Conservation (phyloP, 1,139 yeast species). For the Zygosaccharomyces sapae region DNA sequence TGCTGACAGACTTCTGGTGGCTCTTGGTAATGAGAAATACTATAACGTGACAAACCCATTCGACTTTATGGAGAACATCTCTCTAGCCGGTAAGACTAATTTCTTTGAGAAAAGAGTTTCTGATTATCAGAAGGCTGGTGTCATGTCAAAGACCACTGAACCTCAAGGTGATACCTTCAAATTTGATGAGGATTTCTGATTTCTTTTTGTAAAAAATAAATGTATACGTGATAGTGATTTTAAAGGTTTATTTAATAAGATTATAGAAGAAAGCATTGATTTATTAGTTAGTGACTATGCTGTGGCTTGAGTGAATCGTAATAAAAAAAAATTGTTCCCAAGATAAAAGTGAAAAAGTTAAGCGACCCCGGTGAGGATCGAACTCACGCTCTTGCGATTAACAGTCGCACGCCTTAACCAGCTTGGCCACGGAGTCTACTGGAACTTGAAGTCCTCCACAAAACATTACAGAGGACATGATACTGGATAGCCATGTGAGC, state of each 20-base stretch:
- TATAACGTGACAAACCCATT: slow-evolving; percentile 91
- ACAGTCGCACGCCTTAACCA: slow-evolving; percentile 25
- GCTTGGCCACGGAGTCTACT: slow-evolving; percentile 21
- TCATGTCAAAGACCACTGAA: slow-evolving; percentile 63
- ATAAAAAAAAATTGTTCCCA: neutral
- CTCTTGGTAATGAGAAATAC: slow-evolving; percentile 85
- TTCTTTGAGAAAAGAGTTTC: slow-evolving; percentile 98
- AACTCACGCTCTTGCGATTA: slow-evolving; percentile 23
- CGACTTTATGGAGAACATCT: slow-evolving; percentile 97
- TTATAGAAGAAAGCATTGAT: neutral
- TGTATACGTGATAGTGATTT: slow-evolving; percentile 5
- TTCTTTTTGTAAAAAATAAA: slow-evolving; percentile 3
- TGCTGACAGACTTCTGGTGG: slow-evolving; percentile 87
- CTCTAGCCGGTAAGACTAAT: slow-evolving; percentile 96
- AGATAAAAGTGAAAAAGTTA: neutral
- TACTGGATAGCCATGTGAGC: too few relatives aligned
- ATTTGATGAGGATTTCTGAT: slow-evolving; percentile 51
- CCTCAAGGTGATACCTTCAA: slow-evolving; percentile 44
- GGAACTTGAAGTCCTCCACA: neutral
- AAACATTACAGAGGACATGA: too few relatives aligned
- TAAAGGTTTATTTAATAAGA: neutral
- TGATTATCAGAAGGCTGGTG: slow-evolving; percentile 99
- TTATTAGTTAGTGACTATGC: neutral
- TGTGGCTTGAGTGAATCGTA: neutral
- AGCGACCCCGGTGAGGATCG: slow-evolving; percentile 22